phyloP scores from a whole-genome alignment of 805 yeast species.

The Tetrapisispora namnaoensis region DNA sequence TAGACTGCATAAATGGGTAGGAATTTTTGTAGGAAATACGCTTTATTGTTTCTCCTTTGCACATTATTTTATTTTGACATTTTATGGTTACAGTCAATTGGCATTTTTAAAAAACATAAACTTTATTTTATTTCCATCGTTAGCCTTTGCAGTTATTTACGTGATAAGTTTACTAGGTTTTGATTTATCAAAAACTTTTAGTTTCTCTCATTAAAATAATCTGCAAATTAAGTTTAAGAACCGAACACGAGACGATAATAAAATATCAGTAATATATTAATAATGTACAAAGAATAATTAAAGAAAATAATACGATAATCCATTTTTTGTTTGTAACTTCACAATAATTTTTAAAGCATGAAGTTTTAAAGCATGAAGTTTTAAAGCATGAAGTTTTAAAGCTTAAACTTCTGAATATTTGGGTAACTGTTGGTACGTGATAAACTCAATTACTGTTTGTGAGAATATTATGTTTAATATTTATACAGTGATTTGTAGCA shows the following conservation, averaged over 20 bases:
- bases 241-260: background rate
- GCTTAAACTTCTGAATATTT: too few relatives aligned
- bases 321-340: too few relatives aligned
- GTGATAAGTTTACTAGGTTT: slow-evolving; percentile 53
- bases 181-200: slow-evolving; percentile 52
- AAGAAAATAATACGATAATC: too few relatives aligned
- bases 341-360: too few relatives aligned
- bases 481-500: too few relatives aligned
- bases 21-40: slow-evolving; percentile 68
- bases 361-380: too few relatives aligned
- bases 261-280: background rate
- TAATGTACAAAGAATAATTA: too few relatives aligned
- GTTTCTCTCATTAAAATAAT: slow-evolving; percentile 17
- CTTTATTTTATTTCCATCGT: slow-evolving; percentile 53
- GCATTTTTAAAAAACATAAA: slow-evolving; percentile 60
- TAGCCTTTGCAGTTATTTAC: slow-evolving; percentile 48
- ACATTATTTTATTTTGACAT: slow-evolving; percentile 71
- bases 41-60: slow-evolving; percentile 64
- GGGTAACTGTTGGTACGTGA: too few relatives aligned
- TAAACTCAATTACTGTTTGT: too few relatives aligned
- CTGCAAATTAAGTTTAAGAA: background rate
- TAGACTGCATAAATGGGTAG: slow-evolving; percentile 52
- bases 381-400: too few relatives aligned
- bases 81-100: slow-evolving; percentile 77
- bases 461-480: too few relatives aligned